Evolutionary conservation across 305 asterid genomes (phyloP).

Genomic region (Fraxinus paxiana): DNA sequence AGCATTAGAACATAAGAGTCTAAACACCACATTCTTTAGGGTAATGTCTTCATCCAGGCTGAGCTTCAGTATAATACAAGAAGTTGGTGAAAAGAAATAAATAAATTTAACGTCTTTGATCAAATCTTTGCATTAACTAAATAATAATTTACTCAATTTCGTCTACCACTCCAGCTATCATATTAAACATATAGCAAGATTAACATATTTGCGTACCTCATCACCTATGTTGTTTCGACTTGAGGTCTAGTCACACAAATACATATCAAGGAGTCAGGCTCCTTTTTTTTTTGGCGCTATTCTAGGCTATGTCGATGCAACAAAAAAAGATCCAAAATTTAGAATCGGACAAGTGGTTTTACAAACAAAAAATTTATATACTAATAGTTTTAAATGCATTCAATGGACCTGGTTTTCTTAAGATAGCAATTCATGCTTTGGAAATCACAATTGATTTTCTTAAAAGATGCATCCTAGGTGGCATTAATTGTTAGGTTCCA

Average conservation of each 20-base stretch:
- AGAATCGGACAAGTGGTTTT: not conserved
- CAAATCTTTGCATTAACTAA: not conserved
- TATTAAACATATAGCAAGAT: not conserved
- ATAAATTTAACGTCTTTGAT: not conserved
- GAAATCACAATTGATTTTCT: not conserved
- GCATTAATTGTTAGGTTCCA: not conserved
- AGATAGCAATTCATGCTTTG: not conserved
- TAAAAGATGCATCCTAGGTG: not conserved
- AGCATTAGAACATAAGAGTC: slow-evolving; percentile 45
- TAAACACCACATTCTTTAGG: slow-evolving; percentile 40
- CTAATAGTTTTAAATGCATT: not conserved
- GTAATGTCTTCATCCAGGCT: slow-evolving; percentile 24
- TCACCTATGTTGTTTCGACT: not conserved
- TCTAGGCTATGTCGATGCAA: not conserved
- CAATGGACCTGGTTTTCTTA: not conserved
- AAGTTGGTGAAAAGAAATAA: not conserved
- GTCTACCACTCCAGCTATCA: not conserved
- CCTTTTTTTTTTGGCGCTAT: not conserved
- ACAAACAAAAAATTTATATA: not conserved
- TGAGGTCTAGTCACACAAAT: not conserved
- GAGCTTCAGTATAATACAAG: not conserved
- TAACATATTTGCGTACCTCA: not conserved
- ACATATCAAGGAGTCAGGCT: not conserved
- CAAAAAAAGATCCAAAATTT: not conserved
- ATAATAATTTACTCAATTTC: not conserved